Conservation (phyloP, 2,329 filamentous ascomycete species). For the Plectosphaerella plurivora region DNA sequence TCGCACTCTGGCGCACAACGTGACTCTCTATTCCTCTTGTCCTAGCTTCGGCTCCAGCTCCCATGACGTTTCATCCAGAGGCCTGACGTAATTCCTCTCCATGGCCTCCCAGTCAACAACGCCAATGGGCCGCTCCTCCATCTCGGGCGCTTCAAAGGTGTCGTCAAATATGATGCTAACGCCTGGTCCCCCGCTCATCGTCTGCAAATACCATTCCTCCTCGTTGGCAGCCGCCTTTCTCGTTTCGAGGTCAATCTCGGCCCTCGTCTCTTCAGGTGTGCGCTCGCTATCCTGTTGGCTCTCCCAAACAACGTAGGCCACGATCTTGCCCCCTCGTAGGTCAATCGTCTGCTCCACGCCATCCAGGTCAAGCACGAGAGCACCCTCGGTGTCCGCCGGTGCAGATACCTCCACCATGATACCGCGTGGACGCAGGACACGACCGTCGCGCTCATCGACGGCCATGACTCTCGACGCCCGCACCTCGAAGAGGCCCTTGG, state of each 20-base stretch:
- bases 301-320: slow-evolving; percentile 9
- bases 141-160: slow-evolving; percentile 1
- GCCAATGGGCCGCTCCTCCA: slow-evolving; percentile 7
- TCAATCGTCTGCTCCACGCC: slow-evolving; percentile 3
- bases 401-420: slow-evolving; percentile 9
- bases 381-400: slow-evolving; percentile 12
- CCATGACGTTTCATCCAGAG: slow-evolving; percentile 3
- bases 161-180: slow-evolving; percentile 10
- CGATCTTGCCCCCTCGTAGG: slow-evolving; percentile 7
- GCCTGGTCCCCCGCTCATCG: slow-evolving; percentile 8
- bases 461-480: slow-evolving; percentile 15
- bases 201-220: slow-evolving; percentile 12
- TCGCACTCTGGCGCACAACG: too few species aligned
- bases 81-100: slow-evolving; percentile 11
- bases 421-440: slow-evolving; percentile 1
- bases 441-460: background rate
- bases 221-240: slow-evolving; percentile 7
- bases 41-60: background rate
- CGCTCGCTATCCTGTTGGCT: background rate
- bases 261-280: slow-evolving; percentile 2
- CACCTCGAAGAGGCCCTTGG: slow-evolving; percentile 26
- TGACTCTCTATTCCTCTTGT: background rate
- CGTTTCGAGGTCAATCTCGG: slow-evolving; percentile 9
- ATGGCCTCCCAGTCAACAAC: slow-evolving; percentile 12
- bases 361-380: slow-evolving; percentile 11